Percentiles rank a stretch among this genome's conserved stretches.
Evolutionary conservation across 2,329 filamentous ascomycete species (phyloP).

Genomic region (Scedosporium aurantiacum): DNA sequence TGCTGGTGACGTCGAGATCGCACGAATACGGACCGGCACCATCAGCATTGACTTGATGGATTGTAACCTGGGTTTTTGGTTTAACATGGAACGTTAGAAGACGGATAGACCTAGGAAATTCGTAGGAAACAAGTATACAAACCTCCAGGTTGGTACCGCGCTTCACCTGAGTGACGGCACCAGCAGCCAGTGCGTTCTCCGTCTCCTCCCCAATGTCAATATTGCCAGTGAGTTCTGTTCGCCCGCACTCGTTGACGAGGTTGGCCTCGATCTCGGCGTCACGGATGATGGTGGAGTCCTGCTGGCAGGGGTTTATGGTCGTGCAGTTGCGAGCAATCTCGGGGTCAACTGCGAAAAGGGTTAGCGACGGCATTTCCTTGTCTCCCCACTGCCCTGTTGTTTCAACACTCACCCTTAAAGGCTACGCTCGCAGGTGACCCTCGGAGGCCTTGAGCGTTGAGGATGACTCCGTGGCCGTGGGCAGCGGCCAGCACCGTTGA

Average conservation of each 20-base stretch:
- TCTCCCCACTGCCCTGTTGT: background rate
- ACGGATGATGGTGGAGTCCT: conserved; percentile 53
- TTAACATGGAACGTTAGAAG: background rate
- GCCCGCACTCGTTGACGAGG: conserved; percentile 48
- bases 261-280: conserved; percentile 41
- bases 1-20: conserved; percentile 38
- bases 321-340: conserved; percentile 51
- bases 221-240: conserved; percentile 48
- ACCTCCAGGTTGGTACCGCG: conserved; percentile 21
- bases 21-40: conserved; percentile 44
- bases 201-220: conserved; percentile 50
- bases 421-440: conserved; percentile 33
- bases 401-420: conserved; percentile 29
- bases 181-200: conserved; percentile 35
- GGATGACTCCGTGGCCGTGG: conserved; percentile 34
- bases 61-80: conserved; percentile 29
- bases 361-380: conserved; percentile 2
- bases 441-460: conserved; percentile 32
- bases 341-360: conserved; percentile 30
- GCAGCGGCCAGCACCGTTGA: conserved; percentile 15
- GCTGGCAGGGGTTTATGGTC: conserved; percentile 54
- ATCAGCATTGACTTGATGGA: conserved; percentile 44
- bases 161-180: conserved; percentile 37
- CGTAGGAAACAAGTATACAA: background rate
- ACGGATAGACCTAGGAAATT: background rate